Percentiles rank a stretch among this genome's conserved stretches.
Conservation (phyloP, 2,329 filamentous ascomycete genomes). For the Zymoseptoria brevis region DNA sequence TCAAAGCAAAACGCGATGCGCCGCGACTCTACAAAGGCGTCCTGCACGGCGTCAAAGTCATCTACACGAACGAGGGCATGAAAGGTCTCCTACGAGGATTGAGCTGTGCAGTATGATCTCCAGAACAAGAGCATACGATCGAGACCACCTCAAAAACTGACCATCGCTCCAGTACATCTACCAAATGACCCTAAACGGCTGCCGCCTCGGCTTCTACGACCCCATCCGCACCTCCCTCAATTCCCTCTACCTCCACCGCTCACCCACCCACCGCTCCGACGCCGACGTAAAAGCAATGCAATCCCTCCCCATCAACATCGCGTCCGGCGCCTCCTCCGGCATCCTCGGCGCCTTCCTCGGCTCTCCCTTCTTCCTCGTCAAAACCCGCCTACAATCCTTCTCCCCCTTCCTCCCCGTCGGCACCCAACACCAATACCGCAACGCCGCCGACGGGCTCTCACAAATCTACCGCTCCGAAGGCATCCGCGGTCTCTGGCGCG, state of each 20-base stretch:
- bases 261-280: conserved; percentile 54
- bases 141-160: background rate
- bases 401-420: conserved; percentile 89
- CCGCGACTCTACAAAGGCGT: conserved; percentile 86
- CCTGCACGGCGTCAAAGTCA: conserved; percentile 82
- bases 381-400: conserved; percentile 90
- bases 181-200: conserved; percentile 93
- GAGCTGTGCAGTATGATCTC: conserved; percentile 61
- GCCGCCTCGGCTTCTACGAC: conserved; percentile 94
- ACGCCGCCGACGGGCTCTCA: conserved; percentile 71
- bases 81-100: conserved; percentile 81
- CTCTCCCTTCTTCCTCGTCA: conserved; percentile 95
- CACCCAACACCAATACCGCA: conserved; percentile 89
- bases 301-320: conserved; percentile 84
- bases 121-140: background rate
- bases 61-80: conserved; percentile 81
- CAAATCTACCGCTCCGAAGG: conserved; percentile 76
- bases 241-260: conserved; percentile 47
- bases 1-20: conserved; percentile 77
- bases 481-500: conserved; percentile 73
- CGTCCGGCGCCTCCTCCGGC: conserved; percentile 81
- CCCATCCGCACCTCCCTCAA: conserved; percentile 64
- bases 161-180: conserved; percentile 65
- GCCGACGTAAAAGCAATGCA: conserved; percentile 47
- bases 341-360: conserved; percentile 87